Conservation (phyloP, 768 basidiomycete genomes). For the Naganishia vishniacii region DNA sequence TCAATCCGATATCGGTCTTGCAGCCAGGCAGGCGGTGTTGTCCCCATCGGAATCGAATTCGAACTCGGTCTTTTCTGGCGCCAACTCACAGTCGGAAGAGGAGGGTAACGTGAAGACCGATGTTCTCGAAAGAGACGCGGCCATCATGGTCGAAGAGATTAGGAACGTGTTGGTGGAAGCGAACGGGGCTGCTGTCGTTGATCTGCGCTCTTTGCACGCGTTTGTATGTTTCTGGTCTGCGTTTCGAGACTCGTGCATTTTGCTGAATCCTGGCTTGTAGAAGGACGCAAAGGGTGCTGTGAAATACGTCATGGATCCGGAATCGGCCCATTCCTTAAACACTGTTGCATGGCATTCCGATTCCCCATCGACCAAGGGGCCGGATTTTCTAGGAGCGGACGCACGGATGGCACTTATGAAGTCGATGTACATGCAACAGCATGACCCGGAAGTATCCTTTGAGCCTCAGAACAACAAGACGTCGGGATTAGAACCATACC, state of each 20-base stretch:
- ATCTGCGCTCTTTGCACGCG: slow-evolving; percentile 15
- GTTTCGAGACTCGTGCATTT: not conserved
- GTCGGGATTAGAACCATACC: slow-evolving; percentile 30
- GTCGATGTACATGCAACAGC: not conserved
- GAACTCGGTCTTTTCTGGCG: too few relatives aligned
- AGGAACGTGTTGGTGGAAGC: slow-evolving; percentile 9
- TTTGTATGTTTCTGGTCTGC: not conserved
- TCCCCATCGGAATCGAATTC: not conserved
- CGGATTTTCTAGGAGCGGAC: not conserved
- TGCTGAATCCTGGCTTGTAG: not conserved
- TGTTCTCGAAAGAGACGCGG: not conserved
- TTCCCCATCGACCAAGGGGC: not conserved
- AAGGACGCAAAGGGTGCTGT: not conserved
- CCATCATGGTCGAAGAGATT: slow-evolving; percentile 13
- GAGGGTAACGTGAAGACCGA: not conserved
- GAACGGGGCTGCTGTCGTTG: slow-evolving; percentile 13
- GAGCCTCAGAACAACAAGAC: slow-evolving; percentile 5
- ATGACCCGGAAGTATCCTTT: not conserved
- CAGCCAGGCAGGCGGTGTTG: not conserved
- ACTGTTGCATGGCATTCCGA: not conserved
- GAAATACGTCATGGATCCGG: slow-evolving; percentile 15
- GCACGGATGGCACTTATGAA: slow-evolving; percentile 6
- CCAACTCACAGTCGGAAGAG: not conserved
- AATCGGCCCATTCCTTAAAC: not conserved
- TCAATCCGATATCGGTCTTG: not conserved